phyloP scores from a whole-genome alignment of 257 asterid genomes.

The Nicotiana benthamiana region DNA sequence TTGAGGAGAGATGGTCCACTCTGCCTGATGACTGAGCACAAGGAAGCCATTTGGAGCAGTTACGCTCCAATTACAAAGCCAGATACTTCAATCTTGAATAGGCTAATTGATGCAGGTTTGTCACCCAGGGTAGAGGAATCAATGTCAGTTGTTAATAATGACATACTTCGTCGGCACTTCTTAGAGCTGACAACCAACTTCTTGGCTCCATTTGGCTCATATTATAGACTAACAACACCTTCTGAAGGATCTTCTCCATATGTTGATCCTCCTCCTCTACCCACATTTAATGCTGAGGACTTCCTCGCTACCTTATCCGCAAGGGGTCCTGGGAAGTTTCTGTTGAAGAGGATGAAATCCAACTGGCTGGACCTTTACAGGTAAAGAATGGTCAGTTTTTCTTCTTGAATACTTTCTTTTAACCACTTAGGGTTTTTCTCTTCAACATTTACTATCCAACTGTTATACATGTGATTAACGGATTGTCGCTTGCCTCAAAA shows the following conservation, averaged over 20 bases:
- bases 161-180: slow-evolving; percentile 95
- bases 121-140: slow-evolving; percentile 99
- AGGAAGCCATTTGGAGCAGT: slow-evolving; percentile 85
- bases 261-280: slow-evolving; percentile 87
- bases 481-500: background rate
- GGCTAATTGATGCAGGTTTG: slow-evolving; percentile 97
- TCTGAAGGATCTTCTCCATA: slow-evolving; percentile 89
- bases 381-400: slow-evolving; percentile 28
- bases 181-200: slow-evolving; percentile 94
- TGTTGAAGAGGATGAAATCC: slow-evolving; percentile 77
- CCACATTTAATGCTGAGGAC: slow-evolving; percentile 68
- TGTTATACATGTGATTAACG: background rate
- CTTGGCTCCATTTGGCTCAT: slow-evolving; percentile 98
- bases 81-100: slow-evolving; percentile 85
- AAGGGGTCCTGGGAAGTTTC: slow-evolving; percentile 95
- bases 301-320: slow-evolving; percentile 56
- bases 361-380: slow-evolving; percentile 97
- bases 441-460: background rate
- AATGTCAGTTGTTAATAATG: slow-evolving; percentile 97
- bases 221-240: slow-evolving; percentile 76
- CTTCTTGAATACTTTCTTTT: background rate
- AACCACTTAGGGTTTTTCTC: background rate
- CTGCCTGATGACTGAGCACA: slow-evolving; percentile 90
- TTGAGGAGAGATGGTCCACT: slow-evolving; percentile 93
- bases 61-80: slow-evolving; percentile 80